Percentiles rank a stretch among this genome's conserved stretches.
Conservation (phyloP, 1,139 yeast species). For the Nakaseomyces nivariensis region DNA sequence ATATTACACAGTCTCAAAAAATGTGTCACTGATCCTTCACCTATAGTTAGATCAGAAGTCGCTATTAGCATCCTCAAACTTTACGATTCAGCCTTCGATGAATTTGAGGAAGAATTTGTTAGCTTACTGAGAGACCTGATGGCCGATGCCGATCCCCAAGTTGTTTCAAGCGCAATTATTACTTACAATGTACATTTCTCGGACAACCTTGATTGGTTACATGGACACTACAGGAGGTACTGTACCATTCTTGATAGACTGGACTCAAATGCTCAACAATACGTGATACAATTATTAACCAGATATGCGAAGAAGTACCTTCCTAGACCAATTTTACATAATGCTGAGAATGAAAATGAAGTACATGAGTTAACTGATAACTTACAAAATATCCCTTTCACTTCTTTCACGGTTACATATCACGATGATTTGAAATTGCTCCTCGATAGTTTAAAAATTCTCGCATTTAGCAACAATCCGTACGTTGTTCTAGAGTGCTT, state of each 20-base stretch:
- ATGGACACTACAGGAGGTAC: conserved; percentile 56
- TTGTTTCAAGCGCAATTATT: conserved; percentile 60
- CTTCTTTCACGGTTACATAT: conserved; percentile 35
- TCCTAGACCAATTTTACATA: conserved; percentile 38
- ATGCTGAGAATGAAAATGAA: conserved; percentile 22
- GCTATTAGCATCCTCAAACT: conserved; percentile 71
- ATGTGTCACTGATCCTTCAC: conserved; percentile 60
- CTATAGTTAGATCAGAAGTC: conserved; percentile 70
- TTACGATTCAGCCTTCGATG: conserved; percentile 28
- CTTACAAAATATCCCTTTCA: conserved; percentile 31
- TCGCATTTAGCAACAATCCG: conserved; percentile 46
- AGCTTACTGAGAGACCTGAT: conserved; percentile 45
- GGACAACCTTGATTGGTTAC: conserved; percentile 52
- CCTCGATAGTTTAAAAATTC: conserved; percentile 36
- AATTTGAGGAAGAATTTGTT: conserved; percentile 37
- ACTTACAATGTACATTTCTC: conserved; percentile 47
- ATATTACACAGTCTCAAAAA: conserved; percentile 64
- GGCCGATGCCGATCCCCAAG: conserved; percentile 54
- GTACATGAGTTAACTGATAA: conserved; percentile 36
- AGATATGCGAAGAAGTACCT: conserved; percentile 57
- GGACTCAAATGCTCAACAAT: conserved; percentile 71
- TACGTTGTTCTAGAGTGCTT: conserved; percentile 54
- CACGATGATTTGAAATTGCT: conserved; percentile 53
- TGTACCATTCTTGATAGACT: conserved; percentile 46
- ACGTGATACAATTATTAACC: conserved; percentile 51